Evolutionary conservation across 2,329 filamentous ascomycete genomes (phyloP).

Genomic region (Claviceps africana): DNA sequence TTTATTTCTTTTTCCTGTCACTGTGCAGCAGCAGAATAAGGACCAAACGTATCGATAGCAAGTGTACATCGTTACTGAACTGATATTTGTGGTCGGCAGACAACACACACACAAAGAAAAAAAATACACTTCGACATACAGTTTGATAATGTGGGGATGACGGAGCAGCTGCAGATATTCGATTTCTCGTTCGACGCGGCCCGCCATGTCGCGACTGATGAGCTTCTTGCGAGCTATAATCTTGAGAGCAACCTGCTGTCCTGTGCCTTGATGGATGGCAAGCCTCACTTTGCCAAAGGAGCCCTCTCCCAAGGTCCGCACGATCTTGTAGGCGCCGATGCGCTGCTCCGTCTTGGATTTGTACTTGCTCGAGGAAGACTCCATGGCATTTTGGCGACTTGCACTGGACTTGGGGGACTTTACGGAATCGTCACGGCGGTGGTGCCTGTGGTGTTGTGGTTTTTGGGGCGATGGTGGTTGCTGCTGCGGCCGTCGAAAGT

Average conservation of each 20-base stretch:
- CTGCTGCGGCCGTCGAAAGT: constrained; percentile 39
- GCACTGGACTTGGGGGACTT: constrained; percentile 13
- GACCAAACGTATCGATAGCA: too few species aligned
- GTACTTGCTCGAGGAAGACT: constrained; percentile 21
- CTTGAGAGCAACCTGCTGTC: constrained; percentile 92
- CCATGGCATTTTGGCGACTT: constrained; percentile 21
- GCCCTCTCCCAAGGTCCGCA: constrained; percentile 85
- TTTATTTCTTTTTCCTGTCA: too few species aligned
- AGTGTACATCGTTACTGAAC: too few species aligned
- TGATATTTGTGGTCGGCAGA: too few species aligned
- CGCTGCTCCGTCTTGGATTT: constrained; percentile 60
- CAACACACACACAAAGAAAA: too few species aligned
- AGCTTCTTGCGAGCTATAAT: constrained; percentile 95
- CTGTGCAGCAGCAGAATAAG: too few species aligned
- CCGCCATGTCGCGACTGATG: constrained; percentile 94
- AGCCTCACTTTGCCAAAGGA: constrained; percentile 99
- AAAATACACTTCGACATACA: constrained; percentile 41
- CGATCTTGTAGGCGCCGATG: constrained; percentile 80
- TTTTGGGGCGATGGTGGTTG: constrained; percentile 12
- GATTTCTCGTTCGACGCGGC: constrained; percentile 92
- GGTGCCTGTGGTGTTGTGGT: constrained; percentile 13
- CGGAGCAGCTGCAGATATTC: constrained; percentile 91
- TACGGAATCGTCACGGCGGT: constrained; percentile 10
- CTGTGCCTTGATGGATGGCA: constrained; percentile 79
- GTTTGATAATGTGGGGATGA: constrained; percentile 97